phyloP scores from a whole-genome alignment of 2,329 filamentous ascomycete species.

The Fusarium piperis region DNA sequence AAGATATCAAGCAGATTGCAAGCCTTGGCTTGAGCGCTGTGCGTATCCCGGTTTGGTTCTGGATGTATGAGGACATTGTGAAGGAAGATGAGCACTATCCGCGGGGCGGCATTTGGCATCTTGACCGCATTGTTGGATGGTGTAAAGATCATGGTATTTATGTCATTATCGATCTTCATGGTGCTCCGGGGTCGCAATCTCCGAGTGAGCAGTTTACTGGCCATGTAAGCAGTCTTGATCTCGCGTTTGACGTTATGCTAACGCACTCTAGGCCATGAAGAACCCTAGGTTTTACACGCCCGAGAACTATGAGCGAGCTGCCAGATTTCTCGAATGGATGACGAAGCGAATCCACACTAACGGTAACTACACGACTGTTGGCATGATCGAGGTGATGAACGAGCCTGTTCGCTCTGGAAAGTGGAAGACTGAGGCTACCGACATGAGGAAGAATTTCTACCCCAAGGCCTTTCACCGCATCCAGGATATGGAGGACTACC shows the following conservation, averaged over 20 bases:
- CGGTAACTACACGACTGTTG: slow-evolving; percentile 62
- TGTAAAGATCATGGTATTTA: slow-evolving; percentile 37
- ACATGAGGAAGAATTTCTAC: slow-evolving; percentile 42
- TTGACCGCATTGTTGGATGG: slow-evolving; percentile 41
- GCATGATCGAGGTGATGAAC: slow-evolving; percentile 68
- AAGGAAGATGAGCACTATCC: slow-evolving; percentile 34
- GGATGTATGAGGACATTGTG: slow-evolving; percentile 41
- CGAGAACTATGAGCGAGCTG: slow-evolving; percentile 65
- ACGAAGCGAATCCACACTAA: slow-evolving; percentile 61
- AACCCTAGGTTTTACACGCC: slow-evolving; percentile 63
- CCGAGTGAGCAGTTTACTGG: slow-evolving; percentile 40
- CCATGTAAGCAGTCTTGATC: slow-evolving; percentile 22
- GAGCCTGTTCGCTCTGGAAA: slow-evolving; percentile 56
- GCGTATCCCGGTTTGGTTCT: slow-evolving; percentile 42
- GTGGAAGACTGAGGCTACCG: slow-evolving; percentile 20
- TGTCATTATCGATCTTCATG: slow-evolving; percentile 41
- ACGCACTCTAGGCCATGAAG: background rate
- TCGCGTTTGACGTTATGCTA: accelerated
- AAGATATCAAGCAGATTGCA: slow-evolving; percentile 38
- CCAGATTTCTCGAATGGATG: slow-evolving; percentile 65
- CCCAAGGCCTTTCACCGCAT: slow-evolving; percentile 49
- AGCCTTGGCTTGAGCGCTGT: slow-evolving; percentile 38
- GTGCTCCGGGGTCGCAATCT: slow-evolving; percentile 32
- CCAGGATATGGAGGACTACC: slow-evolving; percentile 56
- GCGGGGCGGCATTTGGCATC: slow-evolving; percentile 36